Base-by-base conservation (phyloP, 2,329 filamentous ascomycete genomes). In the Fusarium sororula region DNA sequence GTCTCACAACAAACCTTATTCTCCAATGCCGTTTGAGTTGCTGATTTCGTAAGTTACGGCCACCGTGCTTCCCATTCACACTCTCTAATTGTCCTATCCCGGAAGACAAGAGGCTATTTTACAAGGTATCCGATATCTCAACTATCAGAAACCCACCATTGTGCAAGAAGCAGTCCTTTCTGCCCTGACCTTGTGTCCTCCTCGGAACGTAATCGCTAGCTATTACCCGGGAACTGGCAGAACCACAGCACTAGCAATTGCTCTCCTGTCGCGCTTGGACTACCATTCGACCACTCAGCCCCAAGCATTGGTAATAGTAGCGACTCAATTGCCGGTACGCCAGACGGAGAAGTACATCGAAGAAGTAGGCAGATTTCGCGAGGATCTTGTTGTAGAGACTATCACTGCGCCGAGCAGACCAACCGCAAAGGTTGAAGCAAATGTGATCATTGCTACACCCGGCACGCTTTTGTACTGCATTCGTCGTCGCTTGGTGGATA, bases 171-270 rank as follows among this genome's bases (percentile, higher is more conserved):
- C 6, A 20, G 15, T 51, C 14, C 17, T 51, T 7, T 24, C 48
- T 4, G 15, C 17, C 6, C 3, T 51, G 2, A 2, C 4, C 3
- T 4, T 5, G 4, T 6, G 3, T 4, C 15, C 28, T 14, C 28
- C 15, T 13, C 28, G 15, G 1, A 51, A 24, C 12, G 15, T 51
- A 18, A 10, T 24, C 22, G 22, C 4, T 8, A 7, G 8, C 9
- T 35, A 51, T 4, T 15, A 11, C 3, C 22, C 48, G 3, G 30
- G 28, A 35, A 18, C 48, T 14, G 28, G 28, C 7, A 51, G 30
- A 51, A 51, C 48, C 17, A 51, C 48, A 18, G 22, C 28, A 24
- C 28, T 51, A 8, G 48, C 22, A 7, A 35, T 51, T 3, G 48
- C 48, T 14, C 28, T 51, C 1, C 17, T 51, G 4, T 51, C 17